phyloP scores from a whole-genome alignment of 768 basidiomycete species.

The Cubamyces lactineus region DNA sequence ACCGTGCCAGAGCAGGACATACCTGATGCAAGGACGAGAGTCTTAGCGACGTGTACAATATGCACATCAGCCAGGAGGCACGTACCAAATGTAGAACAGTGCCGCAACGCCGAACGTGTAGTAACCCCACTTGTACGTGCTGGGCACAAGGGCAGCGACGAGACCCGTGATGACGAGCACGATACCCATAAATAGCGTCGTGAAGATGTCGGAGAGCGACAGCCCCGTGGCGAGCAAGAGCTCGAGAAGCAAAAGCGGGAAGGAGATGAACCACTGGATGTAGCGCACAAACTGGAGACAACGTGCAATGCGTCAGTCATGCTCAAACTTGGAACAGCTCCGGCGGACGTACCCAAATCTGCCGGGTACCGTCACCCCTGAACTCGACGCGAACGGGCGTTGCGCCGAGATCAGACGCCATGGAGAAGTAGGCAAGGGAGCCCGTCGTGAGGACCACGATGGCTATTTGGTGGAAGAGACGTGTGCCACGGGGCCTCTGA shows the following conservation, averaged over 20 bases:
- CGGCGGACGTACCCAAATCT: constrained; percentile 46
- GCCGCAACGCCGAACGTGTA: constrained; percentile 51
- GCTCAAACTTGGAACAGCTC: not conserved
- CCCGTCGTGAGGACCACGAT: constrained; percentile 51
- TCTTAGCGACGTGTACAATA: not conserved
- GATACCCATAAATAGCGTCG: constrained; percentile 47
- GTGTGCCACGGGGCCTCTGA: constrained; percentile 43
- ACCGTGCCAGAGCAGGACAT: constrained; percentile 34
- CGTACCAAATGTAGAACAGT: constrained; percentile 44
- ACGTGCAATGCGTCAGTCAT: not conserved
- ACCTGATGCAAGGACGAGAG: constrained; percentile 28
- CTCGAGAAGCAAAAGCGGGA: constrained; percentile 51
- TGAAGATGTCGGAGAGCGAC: constrained; percentile 50
- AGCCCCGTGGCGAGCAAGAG: constrained; percentile 50
- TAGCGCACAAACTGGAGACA: constrained; percentile 48
- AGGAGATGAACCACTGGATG: constrained; percentile 57
- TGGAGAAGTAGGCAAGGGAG: constrained; percentile 51
- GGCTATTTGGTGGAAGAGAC: constrained; percentile 54
- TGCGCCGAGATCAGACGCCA: constrained; percentile 59
- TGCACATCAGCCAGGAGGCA: not conserved
- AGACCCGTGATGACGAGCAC: constrained; percentile 48
- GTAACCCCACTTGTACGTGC: constrained; percentile 56
- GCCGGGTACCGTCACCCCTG: constrained; percentile 41
- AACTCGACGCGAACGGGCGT: constrained; percentile 51
- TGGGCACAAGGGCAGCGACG: constrained; percentile 50